phyloP scores from a whole-genome alignment of 2,329 filamentous ascomycete genomes.

The Aureobasidium sp. region DNA sequence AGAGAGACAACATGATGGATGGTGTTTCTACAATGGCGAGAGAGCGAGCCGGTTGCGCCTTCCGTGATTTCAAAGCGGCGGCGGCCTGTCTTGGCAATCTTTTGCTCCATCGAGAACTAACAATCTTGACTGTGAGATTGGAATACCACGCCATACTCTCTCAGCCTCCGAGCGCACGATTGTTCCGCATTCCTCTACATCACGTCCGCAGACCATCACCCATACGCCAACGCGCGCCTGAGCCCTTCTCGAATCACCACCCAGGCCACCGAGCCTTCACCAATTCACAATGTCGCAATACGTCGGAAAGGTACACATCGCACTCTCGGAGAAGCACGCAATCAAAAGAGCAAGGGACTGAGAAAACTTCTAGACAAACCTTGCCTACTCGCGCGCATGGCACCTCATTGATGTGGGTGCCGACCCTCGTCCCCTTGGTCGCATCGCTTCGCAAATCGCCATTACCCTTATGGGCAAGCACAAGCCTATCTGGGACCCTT shows the following conservation, averaged over 20 bases:
- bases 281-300: slow-evolving; percentile 62
- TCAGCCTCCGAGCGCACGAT: not conserved
- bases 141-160: not conserved
- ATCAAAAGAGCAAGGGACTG: not conserved
- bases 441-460: slow-evolving; percentile 80
- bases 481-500: slow-evolving; percentile 96
- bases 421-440: slow-evolving; percentile 69
- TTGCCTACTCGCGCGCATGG: slow-evolving; percentile 95
- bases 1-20: not conserved
- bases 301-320: slow-evolving; percentile 55
- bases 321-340: not conserved
- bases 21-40: not conserved
- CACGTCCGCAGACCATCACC: too few relatives aligned
- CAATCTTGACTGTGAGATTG: not conserved
- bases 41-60: not conserved
- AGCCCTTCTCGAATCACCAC: not conserved
- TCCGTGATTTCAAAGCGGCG: slow-evolving; percentile 7
- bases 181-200: too few relatives aligned
- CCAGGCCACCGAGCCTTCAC: not conserved
- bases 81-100: not conserved
- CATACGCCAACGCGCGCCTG: not conserved
- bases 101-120: not conserved
- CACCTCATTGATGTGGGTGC: slow-evolving; percentile 72
- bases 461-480: slow-evolving; percentile 93
- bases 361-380: slow-evolving; percentile 59